phyloP scores from a whole-genome alignment of 108 stramenopile genomes.

The Stephanodiscus minutulus region DNA sequence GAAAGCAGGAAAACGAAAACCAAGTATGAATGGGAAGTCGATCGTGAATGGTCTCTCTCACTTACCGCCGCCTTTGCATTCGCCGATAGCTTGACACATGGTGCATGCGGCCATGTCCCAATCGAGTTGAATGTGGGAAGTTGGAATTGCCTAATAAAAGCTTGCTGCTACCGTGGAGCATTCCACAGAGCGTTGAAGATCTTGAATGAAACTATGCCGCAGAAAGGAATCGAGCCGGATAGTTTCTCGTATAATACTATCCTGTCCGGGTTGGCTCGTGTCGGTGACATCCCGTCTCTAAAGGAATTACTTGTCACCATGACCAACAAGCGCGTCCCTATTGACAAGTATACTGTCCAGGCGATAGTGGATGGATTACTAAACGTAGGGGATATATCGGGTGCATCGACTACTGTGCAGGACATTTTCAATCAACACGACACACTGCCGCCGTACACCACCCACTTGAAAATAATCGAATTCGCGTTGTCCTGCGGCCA shows the following conservation, averaged over 20 bases:
- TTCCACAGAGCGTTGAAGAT: constrained; percentile 83
- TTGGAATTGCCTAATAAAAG: constrained; percentile 77
- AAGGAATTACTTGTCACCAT: constrained; percentile 67
- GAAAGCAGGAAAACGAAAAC: constrained; percentile 38
- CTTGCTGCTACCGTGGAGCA: constrained; percentile 81
- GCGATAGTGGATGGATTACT: constrained; percentile 72
- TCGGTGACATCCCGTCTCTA: constrained; percentile 58
- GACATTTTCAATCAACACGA: constrained; percentile 86
- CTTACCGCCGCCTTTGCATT: constrained; percentile 85
- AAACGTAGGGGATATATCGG: constrained; percentile 74
- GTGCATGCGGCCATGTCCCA: constrained; percentile 87
- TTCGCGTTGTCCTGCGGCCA: constrained; percentile 68
- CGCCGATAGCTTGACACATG: constrained; percentile 81
- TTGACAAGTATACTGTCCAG: constrained; percentile 68
- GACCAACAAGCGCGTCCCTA: constrained; percentile 59
- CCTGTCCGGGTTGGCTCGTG: constrained; percentile 67
- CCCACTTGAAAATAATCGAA: constrained; percentile 85
- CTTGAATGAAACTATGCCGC: constrained; percentile 71
- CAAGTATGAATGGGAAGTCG: constrained; percentile 71
- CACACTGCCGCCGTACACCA: constrained; percentile 81
- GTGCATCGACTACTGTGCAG: constrained; percentile 57
- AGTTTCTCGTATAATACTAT: constrained; percentile 71
- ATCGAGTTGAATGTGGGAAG: constrained; percentile 66
- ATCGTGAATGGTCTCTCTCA: constrained; percentile 68
- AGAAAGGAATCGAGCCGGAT: constrained; percentile 67